These are phyloP conservation scores for Saraca asoca DNA, from an alignment of 331 rosid species.

Conservation along the genomic window DNA sequence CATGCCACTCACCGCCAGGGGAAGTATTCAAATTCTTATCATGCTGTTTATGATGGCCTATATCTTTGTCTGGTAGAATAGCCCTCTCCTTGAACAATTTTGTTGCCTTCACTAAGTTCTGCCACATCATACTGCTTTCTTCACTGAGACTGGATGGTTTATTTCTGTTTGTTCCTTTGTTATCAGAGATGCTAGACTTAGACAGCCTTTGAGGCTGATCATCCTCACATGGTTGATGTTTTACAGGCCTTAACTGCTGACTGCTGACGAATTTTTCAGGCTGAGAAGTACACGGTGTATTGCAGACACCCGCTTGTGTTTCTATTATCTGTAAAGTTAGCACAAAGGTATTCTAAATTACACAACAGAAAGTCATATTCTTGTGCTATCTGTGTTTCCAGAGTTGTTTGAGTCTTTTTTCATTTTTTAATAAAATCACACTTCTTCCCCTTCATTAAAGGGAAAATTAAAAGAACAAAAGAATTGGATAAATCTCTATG, in stretches of 20 bases:
- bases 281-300: conserved; percentile 16
- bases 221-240: conserved; percentile 9
- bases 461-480: background rate
- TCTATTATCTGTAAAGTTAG: conserved; percentile 36
- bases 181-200: conserved; percentile 27
- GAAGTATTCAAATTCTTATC: conserved; percentile 21
- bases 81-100: background rate
- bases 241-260: conserved; percentile 7
- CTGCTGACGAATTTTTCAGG: conserved; percentile 27
- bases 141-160: background rate
- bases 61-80: conserved; percentile 17
- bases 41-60: conserved; percentile 18
- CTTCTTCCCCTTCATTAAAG: background rate
- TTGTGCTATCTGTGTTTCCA: background rate
- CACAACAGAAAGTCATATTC: conserved; percentile 16
- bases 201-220: conserved; percentile 18
- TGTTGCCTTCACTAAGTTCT: conserved; percentile 21
- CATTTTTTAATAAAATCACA: conserved; percentile 2
- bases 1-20: conserved; percentile 16
- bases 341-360: conserved; percentile 27
- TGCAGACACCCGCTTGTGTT: conserved; percentile 25
- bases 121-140: conserved; percentile 36
- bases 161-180: conserved; percentile 21
- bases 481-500: background rate
- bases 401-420: conserved; percentile 13